phyloP scores from a whole-genome alignment of 495 filamentous ascomycete species.

The Pyronema domesticum region DNA sequence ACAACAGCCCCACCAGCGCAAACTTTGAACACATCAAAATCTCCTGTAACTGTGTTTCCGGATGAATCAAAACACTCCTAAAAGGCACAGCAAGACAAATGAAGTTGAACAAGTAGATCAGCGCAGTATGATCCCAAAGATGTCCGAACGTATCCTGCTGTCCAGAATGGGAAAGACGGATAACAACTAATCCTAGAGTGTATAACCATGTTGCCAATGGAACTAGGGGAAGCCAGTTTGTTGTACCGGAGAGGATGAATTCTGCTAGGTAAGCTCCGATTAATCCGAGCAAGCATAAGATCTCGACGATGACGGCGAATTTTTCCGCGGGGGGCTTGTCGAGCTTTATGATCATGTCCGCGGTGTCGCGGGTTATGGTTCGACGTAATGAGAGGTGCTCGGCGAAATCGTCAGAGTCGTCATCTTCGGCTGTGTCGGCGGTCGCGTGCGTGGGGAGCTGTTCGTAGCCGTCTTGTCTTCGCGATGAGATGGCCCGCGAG shows the following conservation, averaged over 20 bases:
- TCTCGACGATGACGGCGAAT: slow-evolving; percentile 50
- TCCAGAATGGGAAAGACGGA: slow-evolving; percentile 49
- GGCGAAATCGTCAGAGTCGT: slow-evolving; percentile 45
- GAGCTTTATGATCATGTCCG: slow-evolving; percentile 50
- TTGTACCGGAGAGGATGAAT: not conserved
- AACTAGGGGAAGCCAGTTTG: not conserved
- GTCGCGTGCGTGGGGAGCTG: slow-evolving; percentile 34
- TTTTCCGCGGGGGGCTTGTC: slow-evolving; percentile 60
- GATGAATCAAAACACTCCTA: slow-evolving; percentile 71
- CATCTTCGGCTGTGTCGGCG: slow-evolving; percentile 31
- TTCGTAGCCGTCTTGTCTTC: slow-evolving; percentile 25
- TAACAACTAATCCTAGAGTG: slow-evolving; percentile 51
- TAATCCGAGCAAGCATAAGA: slow-evolving; percentile 51
- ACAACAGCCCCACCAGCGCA: slow-evolving; percentile 49
- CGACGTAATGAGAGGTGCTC: slow-evolving; percentile 45
- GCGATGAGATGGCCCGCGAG: slow-evolving; percentile 31
- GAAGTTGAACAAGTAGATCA: slow-evolving; percentile 75
- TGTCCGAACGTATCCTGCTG: slow-evolving; percentile 37
- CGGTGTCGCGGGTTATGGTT: slow-evolving; percentile 41
- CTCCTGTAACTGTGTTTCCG: slow-evolving; percentile 41
- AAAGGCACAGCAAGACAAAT: slow-evolving; percentile 56
- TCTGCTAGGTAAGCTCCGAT: slow-evolving; percentile 44
- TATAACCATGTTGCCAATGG: slow-evolving; percentile 46
- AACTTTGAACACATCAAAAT: slow-evolving; percentile 53
- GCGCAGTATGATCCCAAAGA: slow-evolving; percentile 84